phyloP scores from a whole-genome alignment of 192 early-diverging fungal genomes.

The Geranomyces michiganensis region DNA sequence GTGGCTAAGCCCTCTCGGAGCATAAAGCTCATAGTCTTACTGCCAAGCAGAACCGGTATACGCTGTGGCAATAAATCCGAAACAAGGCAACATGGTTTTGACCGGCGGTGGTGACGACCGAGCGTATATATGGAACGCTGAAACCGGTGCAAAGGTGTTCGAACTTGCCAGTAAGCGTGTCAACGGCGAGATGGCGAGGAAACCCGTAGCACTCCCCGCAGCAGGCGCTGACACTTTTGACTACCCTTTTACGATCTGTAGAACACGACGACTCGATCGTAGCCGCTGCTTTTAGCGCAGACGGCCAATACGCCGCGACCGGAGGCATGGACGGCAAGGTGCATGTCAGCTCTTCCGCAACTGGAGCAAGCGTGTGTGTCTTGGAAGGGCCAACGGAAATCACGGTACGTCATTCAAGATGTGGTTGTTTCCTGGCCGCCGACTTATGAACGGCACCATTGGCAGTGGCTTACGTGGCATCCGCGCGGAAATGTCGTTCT shows the following conservation, averaged over 20 bases:
- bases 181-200: too few relatives aligned
- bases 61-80: slow-evolving; percentile 6
- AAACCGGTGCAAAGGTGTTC: slow-evolving; percentile 76
- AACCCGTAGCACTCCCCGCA: slow-evolving; percentile 2
- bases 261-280: slow-evolving; percentile 86
- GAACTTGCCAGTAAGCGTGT: slow-evolving; percentile 60
- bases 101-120: slow-evolving; percentile 94
- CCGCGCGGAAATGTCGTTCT: slow-evolving; percentile 88
- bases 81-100: slow-evolving; percentile 53
- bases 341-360: slow-evolving; percentile 56
- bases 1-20: background rate
- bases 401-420: slow-evolving; percentile 63
- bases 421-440: slow-evolving; percentile 3
- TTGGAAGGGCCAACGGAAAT: slow-evolving; percentile 93
- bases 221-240: background rate
- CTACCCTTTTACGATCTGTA: slow-evolving; percentile 16
- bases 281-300: slow-evolving; percentile 76
- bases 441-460: background rate
- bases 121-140: slow-evolving; percentile 84
- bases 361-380: slow-evolving; percentile 60
- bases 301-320: slow-evolving; percentile 83
- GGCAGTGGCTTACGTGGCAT: slow-evolving; percentile 94
- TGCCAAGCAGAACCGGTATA: slow-evolving; percentile 4
- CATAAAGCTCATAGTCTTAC: background rate
- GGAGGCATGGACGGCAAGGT: slow-evolving; percentile 97